These are phyloP conservation scores for Uncinocarpus reesii DNA, from an alignment of 2,329 filamentous ascomycete species.

Conservation along the genomic window DNA sequence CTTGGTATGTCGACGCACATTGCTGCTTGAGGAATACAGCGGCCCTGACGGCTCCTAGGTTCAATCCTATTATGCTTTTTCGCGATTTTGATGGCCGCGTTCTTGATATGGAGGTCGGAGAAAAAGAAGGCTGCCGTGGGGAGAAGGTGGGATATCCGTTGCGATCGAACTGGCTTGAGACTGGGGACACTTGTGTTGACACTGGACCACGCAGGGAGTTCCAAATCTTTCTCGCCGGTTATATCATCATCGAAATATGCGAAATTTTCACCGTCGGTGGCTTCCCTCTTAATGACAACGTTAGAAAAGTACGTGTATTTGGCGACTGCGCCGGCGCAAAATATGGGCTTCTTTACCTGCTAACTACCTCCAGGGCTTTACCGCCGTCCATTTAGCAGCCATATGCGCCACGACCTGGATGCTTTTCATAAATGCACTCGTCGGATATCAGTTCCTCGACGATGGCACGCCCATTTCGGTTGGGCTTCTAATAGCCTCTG, in stretches of 20 bases:
- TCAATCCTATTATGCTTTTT: constrained; percentile 74
- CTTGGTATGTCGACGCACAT: constrained; percentile 50
- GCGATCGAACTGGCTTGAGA: not conserved
- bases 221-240: constrained; percentile 82
- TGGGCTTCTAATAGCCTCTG: constrained; percentile 61
- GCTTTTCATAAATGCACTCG: constrained; percentile 78
- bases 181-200: constrained; percentile 1
- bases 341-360: not conserved
- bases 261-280: constrained; percentile 94
- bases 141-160: constrained; percentile 53
- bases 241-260: constrained; percentile 79
- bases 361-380: constrained; percentile 57
- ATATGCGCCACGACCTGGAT: constrained; percentile 86
- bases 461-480: constrained; percentile 83
- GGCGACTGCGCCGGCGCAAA: not conserved
- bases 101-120: constrained; percentile 70
- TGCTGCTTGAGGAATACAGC: not conserved
- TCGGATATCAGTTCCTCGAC: constrained; percentile 87
- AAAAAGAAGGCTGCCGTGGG: constrained; percentile 89
- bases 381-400: constrained; percentile 77
- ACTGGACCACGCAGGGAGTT: constrained; percentile 60
- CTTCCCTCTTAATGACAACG: constrained; percentile 62
- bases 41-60: constrained; percentile 41
- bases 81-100: constrained; percentile 57
- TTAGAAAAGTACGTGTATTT: constrained; percentile 54